These are phyloP conservation scores for Gilbertella persicaria DNA, from an alignment of 371 early-diverging fungal genomes.

Conservation along the genomic window DNA sequence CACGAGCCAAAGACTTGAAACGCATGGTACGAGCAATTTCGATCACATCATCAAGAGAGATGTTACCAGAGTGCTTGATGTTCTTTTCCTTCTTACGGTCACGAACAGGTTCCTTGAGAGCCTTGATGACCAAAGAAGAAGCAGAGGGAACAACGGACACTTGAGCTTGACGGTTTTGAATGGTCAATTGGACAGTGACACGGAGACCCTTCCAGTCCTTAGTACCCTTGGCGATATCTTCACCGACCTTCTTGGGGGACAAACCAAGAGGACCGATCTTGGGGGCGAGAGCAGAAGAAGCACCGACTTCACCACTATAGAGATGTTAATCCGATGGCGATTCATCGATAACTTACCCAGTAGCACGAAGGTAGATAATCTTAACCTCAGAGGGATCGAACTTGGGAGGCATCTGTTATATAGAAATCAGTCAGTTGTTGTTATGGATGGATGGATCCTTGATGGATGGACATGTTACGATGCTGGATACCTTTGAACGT, in stretches of 20 bases:
- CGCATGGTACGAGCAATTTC: conserved; percentile 98
- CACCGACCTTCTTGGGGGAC: conserved; percentile 99
- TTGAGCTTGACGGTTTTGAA: conserved; percentile 99
- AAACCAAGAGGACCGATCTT: conserved; percentile 99
- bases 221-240: conserved; percentile 99
- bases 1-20: conserved; percentile 88
- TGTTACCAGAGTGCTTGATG: conserved; percentile 96
- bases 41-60: conserved; percentile 89
- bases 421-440: conserved; percentile 1
- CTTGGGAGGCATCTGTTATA: conserved; percentile 75
- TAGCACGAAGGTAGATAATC: conserved; percentile 93
- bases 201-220: conserved; percentile 98
- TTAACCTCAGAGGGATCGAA: conserved; percentile 89
- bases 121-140: conserved; percentile 97
- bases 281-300: conserved; percentile 95
- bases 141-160: conserved; percentile 98
- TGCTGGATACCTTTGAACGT: conserved; percentile 26
- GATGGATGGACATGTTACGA: conserved; percentile 16
- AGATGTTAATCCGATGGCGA: not conserved
- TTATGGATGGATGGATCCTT: conserved; percentile 22
- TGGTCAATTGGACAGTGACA: conserved; percentile 97
- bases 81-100: conserved; percentile 99
- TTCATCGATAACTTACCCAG: conserved; percentile 85
- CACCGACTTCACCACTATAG: conserved; percentile 75
- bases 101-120: conserved; percentile 98